Evolutionary conservation across 2,329 filamentous ascomycete species (phyloP), one percentile per base, ranked within the genome.

Genomic region (Scytalidium sp.): DNA sequence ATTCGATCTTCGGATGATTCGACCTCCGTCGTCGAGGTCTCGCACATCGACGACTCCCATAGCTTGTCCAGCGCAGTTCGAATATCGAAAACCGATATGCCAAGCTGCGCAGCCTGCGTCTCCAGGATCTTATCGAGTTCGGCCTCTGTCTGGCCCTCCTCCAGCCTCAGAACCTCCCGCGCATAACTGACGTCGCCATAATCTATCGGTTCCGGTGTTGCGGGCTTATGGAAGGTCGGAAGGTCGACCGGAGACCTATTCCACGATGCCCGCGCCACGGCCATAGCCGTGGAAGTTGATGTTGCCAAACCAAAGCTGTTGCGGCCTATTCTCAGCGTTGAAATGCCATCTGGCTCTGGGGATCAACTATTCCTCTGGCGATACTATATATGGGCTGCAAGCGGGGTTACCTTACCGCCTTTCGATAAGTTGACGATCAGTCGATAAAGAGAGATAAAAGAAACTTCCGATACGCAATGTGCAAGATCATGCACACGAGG

Each of bases 131-230:
- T 51, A 41, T 66, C 61, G 32, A 60, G 43, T 13, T 43, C 44
- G 7, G 43, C 50, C 45, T 66, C 64, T 8, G 60, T 63, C 44
- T 56, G 50, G 3, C 54, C 52, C 22, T 45, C 41, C 4, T 58
- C 54, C 21, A 64, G 50, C 42, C 59, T 62, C 46, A 66, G 47
- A 27, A 66, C 64, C 45, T 64, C 62, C 29, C 54, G 53, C 15
- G 46, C 25, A 45, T 64, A 66, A 19, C 64, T 56, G 17, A 42
- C 49, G 20, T 65, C 59, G 46, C 55, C 59, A 50, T 54, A 60
- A 48, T 64, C 60, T 25, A 46, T 47, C 19, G 49, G 50, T 17
- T 49, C 43, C 27, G 47, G 32, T 5, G 13, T 36, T 6, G 32
- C 32, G 13, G 32, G 32, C 32, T 36, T 36, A n/a, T 9, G 13